Evolutionary conservation across 305 asterid genomes (phyloP).

Genomic region (Nicotiana rustica): DNA sequence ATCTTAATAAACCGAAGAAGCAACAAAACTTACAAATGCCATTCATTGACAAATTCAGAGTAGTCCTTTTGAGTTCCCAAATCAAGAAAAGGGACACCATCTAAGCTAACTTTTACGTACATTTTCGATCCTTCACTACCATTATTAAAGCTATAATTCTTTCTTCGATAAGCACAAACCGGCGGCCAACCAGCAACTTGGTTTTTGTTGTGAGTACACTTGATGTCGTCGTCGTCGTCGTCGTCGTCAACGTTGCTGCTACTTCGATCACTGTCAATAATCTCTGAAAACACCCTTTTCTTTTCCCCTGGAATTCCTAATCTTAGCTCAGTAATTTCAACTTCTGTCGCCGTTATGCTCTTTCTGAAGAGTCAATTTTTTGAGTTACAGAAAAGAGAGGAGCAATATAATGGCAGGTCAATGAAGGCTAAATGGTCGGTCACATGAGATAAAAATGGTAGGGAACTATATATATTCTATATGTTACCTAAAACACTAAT

Average conservation of each 20-base stretch:
- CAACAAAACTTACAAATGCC: conserved; percentile 60
- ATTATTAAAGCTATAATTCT: conserved; percentile 41
- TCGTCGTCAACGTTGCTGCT: conserved; percentile 12
- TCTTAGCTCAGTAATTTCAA: conserved; percentile 79
- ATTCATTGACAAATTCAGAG: conserved; percentile 47
- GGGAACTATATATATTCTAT: conserved; percentile 48
- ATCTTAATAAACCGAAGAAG: neutral
- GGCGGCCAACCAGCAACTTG: conserved; percentile 96
- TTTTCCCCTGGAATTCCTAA: conserved; percentile 75
- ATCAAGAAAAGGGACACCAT: conserved; percentile 87
- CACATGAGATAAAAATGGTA: conserved; percentile 63
- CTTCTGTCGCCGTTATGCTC: conserved; percentile 18
- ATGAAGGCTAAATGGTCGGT: conserved; percentile 57
- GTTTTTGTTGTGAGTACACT: conserved; percentile 30
- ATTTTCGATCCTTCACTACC: conserved; percentile 39
- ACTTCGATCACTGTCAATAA: conserved; percentile 44
- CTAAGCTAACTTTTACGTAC: conserved; percentile 90
- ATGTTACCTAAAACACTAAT: conserved; percentile 49
- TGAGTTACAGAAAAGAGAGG: conserved; percentile 2
- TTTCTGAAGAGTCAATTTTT: neutral
- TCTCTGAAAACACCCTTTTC: conserved; percentile 66
- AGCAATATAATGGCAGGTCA: conserved; percentile 49
- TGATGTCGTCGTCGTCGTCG: neutral
- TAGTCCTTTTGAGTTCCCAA: conserved; percentile 57
- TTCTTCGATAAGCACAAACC: conserved; percentile 66